Evolutionary conservation across 2,329 filamentous ascomycete species (phyloP).

Genomic region (Rutstroemia sp.): DNA sequence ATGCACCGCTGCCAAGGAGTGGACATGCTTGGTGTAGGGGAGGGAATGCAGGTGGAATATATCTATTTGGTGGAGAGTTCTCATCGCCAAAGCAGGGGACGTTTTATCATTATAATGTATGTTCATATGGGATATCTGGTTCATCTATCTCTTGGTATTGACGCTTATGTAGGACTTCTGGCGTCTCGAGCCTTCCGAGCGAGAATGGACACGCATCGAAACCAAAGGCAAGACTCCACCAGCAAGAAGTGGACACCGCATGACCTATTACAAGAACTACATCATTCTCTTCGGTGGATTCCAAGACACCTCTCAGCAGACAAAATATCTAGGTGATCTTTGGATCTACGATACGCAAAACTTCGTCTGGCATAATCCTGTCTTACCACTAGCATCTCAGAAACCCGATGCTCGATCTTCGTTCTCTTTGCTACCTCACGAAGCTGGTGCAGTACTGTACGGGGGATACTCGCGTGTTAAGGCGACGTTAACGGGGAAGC

Average conservation of each 20-base stretch:
- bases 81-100: conserved; percentile 95
- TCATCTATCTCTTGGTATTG: not conserved
- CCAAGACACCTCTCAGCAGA: conserved; percentile 92
- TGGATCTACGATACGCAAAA: conserved; percentile 93
- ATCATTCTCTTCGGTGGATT: conserved; percentile 95
- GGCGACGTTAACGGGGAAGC: conserved; percentile 54
- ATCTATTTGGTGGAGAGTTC: conserved; percentile 94
- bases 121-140: conserved; percentile 1
- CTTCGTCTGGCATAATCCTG: conserved; percentile 76
- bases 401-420: conserved; percentile 89
- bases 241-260: conserved; percentile 83
- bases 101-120: conserved; percentile 93
- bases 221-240: conserved; percentile 69
- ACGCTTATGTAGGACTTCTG: conserved; percentile 52
- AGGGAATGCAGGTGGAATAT: conserved; percentile 73
- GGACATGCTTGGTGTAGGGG: conserved; percentile 94
- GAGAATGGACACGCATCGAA: conserved; percentile 91
- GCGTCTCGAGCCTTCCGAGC: conserved; percentile 72
- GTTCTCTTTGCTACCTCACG: conserved; percentile 86
- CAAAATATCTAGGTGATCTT: conserved; percentile 85
- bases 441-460: conserved; percentile 81
- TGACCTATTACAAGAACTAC: conserved; percentile 97
- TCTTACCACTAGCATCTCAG: conserved; percentile 67
- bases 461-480: conserved; percentile 94
- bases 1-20: conserved; percentile 80